Evolutionary conservation across 2,329 filamentous ascomycete genomes (phyloP).

Genomic region (Clarireedia homoeocarpa): DNA sequence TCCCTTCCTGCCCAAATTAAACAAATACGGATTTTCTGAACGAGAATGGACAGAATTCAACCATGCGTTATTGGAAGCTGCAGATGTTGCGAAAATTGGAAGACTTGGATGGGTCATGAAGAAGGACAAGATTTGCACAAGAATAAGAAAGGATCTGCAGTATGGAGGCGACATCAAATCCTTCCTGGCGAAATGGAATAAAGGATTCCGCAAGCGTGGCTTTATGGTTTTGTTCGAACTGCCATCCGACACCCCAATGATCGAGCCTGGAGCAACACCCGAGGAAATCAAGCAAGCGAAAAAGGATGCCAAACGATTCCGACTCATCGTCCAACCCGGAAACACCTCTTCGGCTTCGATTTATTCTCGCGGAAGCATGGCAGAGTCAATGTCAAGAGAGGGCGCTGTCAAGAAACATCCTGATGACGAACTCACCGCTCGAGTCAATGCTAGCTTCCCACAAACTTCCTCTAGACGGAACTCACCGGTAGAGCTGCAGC

Average conservation of each 20-base stretch:
- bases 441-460: neutral
- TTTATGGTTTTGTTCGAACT: slow-evolving; percentile 22
- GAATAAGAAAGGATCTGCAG: slow-evolving; percentile 13
- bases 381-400: slow-evolving; percentile 3
- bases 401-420: neutral
- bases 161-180: slow-evolving; percentile 17
- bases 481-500: no score
- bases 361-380: slow-evolving; percentile 3
- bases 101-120: slow-evolving; percentile 1
- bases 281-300: slow-evolving; percentile 10
- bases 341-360: neutral
- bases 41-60: slow-evolving; percentile 23
- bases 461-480: neutral
- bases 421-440: neutral
- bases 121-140: neutral
- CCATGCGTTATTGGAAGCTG: slow-evolving; percentile 18
- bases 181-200: slow-evolving; percentile 19
- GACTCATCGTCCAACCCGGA: slow-evolving; percentile 13
- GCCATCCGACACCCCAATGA: slow-evolving; percentile 9
- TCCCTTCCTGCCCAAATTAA: slow-evolving; percentile 16
- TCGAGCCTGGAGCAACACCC: neutral
- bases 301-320: slow-evolving; percentile 12
- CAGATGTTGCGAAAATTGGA: neutral
- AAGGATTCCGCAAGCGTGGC: slow-evolving; percentile 15
- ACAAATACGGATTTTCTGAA: slow-evolving; percentile 14